Base-by-base conservation (phyloP, 2,329 filamentous ascomycete genomes). In the Diplodia mutila region DNA sequence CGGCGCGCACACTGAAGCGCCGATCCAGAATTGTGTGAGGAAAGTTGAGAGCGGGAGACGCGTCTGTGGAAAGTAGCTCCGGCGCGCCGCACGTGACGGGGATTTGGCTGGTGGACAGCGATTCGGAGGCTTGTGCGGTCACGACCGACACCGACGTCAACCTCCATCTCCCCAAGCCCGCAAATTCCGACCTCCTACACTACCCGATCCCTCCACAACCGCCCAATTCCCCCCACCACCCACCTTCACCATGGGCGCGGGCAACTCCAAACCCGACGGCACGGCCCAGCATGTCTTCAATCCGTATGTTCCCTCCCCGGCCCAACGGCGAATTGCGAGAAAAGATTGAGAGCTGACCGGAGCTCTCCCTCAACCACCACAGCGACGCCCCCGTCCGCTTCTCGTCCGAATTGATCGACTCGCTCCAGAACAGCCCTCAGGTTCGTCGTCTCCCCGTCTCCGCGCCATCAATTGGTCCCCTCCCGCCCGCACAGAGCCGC, bases 351-450 rank as follows among this genome's bases (percentile, higher is more conserved):
- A 18, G 49, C 25, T 51, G 67, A 68, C 69, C 70, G 14, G 51
- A n/a, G 55, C 57, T 67, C 49, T 32, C 37, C 8, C n/a, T 65
- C 21, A 21, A 21, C 69, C 70, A 21, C 39, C 25, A 21, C 74
- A 89, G 86, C 75, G 83, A 87, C 72, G 84, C 86, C 51, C 88
- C 89, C 69, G 85, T 90, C 70, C 84, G 86, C 72, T 90, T 97
- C 80, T 97, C 93, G 72, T 89, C 92, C 76, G 89, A 91, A 76
- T 85, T 97, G 75, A 86, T 96, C 75, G 90, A 97, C 75, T 89
- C 90, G 69, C 85, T 98, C 69, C 92, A 97, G 80, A 87, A 88
- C 70, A 97, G 89, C 83, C 86, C 90, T 73, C 93, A 97, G 88
- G 94, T 97, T 86, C 75, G 82, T 73, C 59, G 39, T 46, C 54